Conservation (phyloP, 2,329 filamentous ascomycete species). For the Beauveria rudraprayagi region DNA sequence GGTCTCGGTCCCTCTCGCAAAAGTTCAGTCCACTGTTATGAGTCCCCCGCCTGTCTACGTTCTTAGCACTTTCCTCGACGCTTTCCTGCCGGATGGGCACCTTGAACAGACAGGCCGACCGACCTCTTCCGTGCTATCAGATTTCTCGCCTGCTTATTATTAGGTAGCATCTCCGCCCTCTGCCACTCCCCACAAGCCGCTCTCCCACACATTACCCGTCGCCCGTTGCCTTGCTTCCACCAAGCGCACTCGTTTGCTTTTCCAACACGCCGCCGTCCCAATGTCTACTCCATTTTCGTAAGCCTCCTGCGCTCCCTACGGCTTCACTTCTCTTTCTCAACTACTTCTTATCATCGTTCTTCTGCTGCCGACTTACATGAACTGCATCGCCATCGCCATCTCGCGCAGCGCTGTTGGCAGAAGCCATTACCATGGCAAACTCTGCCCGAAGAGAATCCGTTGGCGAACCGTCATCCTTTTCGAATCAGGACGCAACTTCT, state of each 20-base stretch:
- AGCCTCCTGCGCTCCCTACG: background rate
- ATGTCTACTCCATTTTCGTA: background rate
- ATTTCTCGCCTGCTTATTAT: background rate
- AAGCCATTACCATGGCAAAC: constrained; percentile 1
- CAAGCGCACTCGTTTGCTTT: background rate
- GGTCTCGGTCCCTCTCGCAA: background rate
- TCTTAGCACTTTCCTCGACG: background rate
- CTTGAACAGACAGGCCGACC: background rate
- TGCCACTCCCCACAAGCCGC: background rate
- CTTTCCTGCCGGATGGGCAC: background rate
- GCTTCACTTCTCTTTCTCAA: background rate
- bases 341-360: background rate
- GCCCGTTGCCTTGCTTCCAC: background rate
- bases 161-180: background rate
- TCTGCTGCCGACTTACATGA: background rate
- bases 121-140: background rate
- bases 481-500: background rate
- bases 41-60: background rate
- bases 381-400: background rate
- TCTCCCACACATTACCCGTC: constrained; percentile 3
- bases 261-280: background rate
- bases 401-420: background rate
- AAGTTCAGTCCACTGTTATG: background rate
- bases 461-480: background rate
- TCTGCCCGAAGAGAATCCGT: background rate